Evolutionary conservation across 805 yeast genomes (phyloP).

Genomic region (Suhomyces prunicola): DNA sequence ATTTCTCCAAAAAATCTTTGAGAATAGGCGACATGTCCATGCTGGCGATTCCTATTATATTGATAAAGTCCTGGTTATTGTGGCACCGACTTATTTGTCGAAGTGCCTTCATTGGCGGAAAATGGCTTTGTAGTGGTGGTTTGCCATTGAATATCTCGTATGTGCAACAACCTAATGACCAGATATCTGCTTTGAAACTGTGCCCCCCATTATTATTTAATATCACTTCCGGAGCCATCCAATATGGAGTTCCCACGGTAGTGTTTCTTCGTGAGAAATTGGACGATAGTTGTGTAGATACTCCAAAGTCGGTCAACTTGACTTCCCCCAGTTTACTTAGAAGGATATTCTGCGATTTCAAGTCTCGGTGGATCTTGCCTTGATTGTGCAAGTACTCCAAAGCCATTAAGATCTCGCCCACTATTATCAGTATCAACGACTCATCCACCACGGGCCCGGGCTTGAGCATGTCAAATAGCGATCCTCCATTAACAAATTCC

Average conservation of each 20-base stretch:
- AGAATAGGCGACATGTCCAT: slow-evolving; percentile 21
- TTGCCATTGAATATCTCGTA: slow-evolving; percentile 69
- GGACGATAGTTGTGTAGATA: slow-evolving; percentile 40
- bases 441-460: slow-evolving; percentile 60
- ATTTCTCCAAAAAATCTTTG: slow-evolving; percentile 30
- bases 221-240: slow-evolving; percentile 66
- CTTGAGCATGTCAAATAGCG: slow-evolving; percentile 59
- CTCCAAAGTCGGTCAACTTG: slow-evolving; percentile 46
- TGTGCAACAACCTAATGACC: slow-evolving; percentile 80
- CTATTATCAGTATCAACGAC: slow-evolving; percentile 47
- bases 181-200: slow-evolving; percentile 61
- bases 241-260: slow-evolving; percentile 56
- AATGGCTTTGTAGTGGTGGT: slow-evolving; percentile 56
- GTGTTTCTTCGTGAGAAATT: slow-evolving; percentile 43
- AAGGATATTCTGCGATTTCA: slow-evolving; percentile 42
- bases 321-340: slow-evolving; percentile 36
- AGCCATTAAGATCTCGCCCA: slow-evolving; percentile 57
- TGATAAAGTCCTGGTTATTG: slow-evolving; percentile 27
- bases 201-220: slow-evolving; percentile 57
- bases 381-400: slow-evolving; percentile 62
- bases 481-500: slow-evolving; percentile 81
- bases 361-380: slow-evolving; percentile 70
- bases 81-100: slow-evolving; percentile 33
- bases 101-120: slow-evolving; percentile 45
- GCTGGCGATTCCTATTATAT: slow-evolving; percentile 23